These are phyloP conservation scores for Macrophomina tecta DNA, from an alignment of 2,329 filamentous ascomycete species.

Conservation along the genomic window DNA sequence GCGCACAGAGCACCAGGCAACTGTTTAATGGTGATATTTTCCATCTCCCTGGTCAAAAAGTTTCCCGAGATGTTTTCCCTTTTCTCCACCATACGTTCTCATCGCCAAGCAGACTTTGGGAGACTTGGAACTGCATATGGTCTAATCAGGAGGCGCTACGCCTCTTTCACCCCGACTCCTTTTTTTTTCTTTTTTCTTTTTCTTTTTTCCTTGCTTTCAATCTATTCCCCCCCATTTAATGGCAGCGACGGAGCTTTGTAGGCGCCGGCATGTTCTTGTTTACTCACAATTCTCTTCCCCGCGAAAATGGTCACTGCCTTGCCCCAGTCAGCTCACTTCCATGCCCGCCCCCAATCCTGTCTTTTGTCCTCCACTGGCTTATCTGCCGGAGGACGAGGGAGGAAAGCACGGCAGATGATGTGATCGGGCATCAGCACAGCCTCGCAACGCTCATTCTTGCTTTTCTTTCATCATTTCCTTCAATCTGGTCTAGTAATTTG, in stretches of 20 bases:
- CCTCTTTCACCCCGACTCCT: background rate
- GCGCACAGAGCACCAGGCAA: constrained; percentile 15
- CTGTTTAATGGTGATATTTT: constrained; percentile 13
- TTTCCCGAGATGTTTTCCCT: constrained; percentile 5
- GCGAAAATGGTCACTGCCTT: background rate
- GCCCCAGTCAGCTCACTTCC: background rate
- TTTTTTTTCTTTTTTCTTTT: constrained; percentile 1
- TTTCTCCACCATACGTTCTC: background rate
- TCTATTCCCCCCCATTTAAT: background rate
- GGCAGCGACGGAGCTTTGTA: constrained; percentile 3
- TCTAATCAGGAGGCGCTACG: background rate
- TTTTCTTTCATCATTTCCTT: background rate
- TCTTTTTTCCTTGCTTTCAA: background rate
- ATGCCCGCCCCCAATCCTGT: background rate
- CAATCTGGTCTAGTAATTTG: background rate
- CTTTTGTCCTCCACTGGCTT: too few relatives aligned
- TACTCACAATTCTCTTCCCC: background rate
- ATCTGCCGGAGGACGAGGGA: background rate
- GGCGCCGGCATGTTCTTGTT: background rate
- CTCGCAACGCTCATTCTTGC: too few relatives aligned
- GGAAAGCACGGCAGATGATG: background rate
- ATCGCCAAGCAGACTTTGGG: background rate
- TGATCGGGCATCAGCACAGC: background rate
- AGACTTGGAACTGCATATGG: background rate
- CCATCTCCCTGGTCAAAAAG: constrained; percentile 11